Percentiles rank a stretch among this genome's conserved stretches.
phyloP scores from a whole-genome alignment of 805 yeast species.

The Nakazawaea laoshanensis region DNA sequence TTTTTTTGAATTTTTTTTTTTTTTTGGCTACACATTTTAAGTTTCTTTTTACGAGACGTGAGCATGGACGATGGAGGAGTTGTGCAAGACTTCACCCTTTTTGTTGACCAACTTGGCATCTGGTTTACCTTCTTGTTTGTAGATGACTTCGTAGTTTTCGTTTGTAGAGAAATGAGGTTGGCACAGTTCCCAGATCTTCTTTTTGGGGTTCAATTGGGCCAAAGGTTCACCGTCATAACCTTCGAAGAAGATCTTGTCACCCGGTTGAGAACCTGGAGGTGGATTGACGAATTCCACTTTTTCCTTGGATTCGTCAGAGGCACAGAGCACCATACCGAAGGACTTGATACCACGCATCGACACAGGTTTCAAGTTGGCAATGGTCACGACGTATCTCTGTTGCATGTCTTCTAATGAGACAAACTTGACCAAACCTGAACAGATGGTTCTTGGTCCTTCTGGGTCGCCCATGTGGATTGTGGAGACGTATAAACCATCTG shows the following conservation, averaged over 20 bases:
- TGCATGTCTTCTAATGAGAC: slow-evolving; percentile 93
- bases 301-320: slow-evolving; percentile 55
- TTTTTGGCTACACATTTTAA: no score
- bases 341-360: slow-evolving; percentile 97
- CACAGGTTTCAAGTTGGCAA: slow-evolving; percentile 96
- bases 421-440: slow-evolving; percentile 91
- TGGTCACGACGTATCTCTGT: slow-evolving; percentile 80
- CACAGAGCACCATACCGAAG: slow-evolving; percentile 94
- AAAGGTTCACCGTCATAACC: slow-evolving; percentile 86
- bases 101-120: slow-evolving; percentile 68
- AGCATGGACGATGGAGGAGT: slow-evolving; percentile 65
- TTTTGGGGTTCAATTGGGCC: slow-evolving; percentile 91
- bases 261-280: slow-evolving; percentile 87
- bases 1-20: no score
- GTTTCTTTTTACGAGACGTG: slow-evolving; percentile 49
- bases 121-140: slow-evolving; percentile 70
- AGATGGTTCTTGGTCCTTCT: slow-evolving; percentile 96
- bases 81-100: slow-evolving; percentile 71
- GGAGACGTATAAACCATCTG: slow-evolving; percentile 92
- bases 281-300: slow-evolving; percentile 90
- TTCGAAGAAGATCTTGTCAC: slow-evolving; percentile 94
- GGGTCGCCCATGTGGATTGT: slow-evolving; percentile 95
- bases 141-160: slow-evolving; percentile 68
- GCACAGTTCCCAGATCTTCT: slow-evolving; percentile 93
- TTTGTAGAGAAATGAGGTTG: slow-evolving; percentile 88